Evolutionary conservation across 805 yeast species (phyloP).

Genomic region (Suhomyces kilbournensis): DNA sequence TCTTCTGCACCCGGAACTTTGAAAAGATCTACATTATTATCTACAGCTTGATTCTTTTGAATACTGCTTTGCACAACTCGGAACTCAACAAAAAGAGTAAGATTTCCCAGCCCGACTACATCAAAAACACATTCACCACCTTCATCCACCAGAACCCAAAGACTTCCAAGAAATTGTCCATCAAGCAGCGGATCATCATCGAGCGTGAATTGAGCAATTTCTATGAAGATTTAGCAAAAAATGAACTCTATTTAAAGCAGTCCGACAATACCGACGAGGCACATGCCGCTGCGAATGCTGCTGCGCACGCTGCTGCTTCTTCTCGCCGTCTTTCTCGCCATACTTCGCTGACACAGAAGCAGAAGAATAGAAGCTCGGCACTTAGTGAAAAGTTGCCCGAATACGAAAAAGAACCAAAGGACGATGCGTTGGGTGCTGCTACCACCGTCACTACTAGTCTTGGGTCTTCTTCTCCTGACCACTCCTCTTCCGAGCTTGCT

Average conservation of each 20-base stretch:
- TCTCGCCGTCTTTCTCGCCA: constrained; percentile 10
- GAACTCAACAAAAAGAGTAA: constrained; percentile 37
- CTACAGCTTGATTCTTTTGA: constrained; percentile 67
- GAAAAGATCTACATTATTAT: constrained; percentile 66
- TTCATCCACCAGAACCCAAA: constrained; percentile 36
- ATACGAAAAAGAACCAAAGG: constrained; percentile 1
- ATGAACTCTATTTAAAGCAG: constrained; percentile 40
- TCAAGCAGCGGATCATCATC: constrained; percentile 42
- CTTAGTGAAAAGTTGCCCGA: neutral
- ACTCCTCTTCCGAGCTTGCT: neutral
- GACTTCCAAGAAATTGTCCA: constrained; percentile 24
- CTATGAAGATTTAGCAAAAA: constrained; percentile 41
- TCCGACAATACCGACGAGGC: constrained; percentile 11
- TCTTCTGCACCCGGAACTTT: constrained; percentile 47
- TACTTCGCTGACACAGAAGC: constrained; percentile 5
- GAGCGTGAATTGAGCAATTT: constrained; percentile 43
- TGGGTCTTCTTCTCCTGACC: constrained; percentile 1
- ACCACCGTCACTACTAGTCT: constrained; percentile 4
- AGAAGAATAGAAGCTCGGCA: constrained; percentile 2
- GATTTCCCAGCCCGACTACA: constrained; percentile 41
- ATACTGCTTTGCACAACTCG: constrained; percentile 70
- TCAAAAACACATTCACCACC: constrained; percentile 41
- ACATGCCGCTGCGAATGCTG: neutral
- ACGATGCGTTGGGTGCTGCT: neutral
- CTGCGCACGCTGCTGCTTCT: neutral